Evolutionary conservation across 352 stramenopile species (phyloP), one percentile per base, ranked within the genome.

Genomic region (Pythium monospermum): DNA sequence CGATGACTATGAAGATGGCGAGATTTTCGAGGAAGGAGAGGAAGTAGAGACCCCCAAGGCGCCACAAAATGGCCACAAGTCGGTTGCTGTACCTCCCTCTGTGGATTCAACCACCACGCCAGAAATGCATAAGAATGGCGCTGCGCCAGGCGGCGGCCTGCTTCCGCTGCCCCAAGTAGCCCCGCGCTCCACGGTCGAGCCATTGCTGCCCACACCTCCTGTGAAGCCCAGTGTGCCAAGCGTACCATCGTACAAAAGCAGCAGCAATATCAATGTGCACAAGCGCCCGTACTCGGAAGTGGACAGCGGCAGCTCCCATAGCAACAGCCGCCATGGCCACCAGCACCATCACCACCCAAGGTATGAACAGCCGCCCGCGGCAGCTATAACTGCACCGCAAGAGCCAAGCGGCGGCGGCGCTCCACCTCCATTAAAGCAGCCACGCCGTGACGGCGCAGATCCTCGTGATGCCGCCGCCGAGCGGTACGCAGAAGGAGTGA

Each of bases 1-100:
- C 26, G 65, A 75, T 26, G 71, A 84, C 41, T 84, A 75, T 53
- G 77, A 89, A 69, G 77, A 89, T 28, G 77, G 77, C 47, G 77
- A 89, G 63, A 83, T 89, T 49, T 55, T 84, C 18, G 75, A 89
- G 57, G 77, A 85, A 51, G 75, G 73, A 48, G 66, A 84, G 40
- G 74, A 82, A 50, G 42, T 53, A 16, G 49, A 68, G 49, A 43
- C 49, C 23, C 12, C 33, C 2, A 5, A 55, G 7, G 25, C 38
- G 15, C 28, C 43, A n/a, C 10, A 18, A 2, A 43, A 39, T 35
- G 55, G 25, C 3, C 16, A 30, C 15, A 31, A 21, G 12, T 4
- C 15, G n/a, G n/a, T n/a, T n/a, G n/a, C n/a, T n/a, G n/a, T n/a
- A n/a, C n/a, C n/a, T n/a, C n/a, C n/a, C n/a, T n/a, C n/a, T n/a